Percentiles rank a stretch among this genome's conserved stretches.
phyloP scores from a whole-genome alignment of 116 monocot genomes.

The Papilionanthe hybrid region DNA sequence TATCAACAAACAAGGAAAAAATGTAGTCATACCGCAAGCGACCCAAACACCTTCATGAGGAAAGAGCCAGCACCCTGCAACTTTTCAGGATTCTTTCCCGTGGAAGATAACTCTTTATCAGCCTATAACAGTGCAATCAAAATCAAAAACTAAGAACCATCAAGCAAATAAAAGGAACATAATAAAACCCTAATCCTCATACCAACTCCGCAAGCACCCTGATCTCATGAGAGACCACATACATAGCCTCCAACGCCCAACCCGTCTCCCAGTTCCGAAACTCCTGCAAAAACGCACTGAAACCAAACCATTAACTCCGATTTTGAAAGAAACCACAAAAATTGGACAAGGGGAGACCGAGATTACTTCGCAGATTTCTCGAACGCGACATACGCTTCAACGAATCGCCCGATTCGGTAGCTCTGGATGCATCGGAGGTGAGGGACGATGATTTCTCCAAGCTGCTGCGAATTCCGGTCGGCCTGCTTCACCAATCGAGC shows the following conservation, averaged over 20 bases:
- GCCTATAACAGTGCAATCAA: constrained; percentile 35
- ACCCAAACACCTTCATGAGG: constrained; percentile 91
- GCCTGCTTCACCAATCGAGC: constrained; percentile 29
- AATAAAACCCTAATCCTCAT: constrained; percentile 5
- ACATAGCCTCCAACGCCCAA: constrained; percentile 79
- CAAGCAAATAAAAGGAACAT: too few species aligned
- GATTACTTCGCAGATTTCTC: constrained; percentile 73
- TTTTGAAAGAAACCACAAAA: background rate
- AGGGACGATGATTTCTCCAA: constrained; percentile 43
- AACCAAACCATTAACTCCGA: constrained; percentile 1
- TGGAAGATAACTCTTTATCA: constrained; percentile 59
- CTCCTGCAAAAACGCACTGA: constrained; percentile 87
- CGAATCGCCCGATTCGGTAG: constrained; percentile 31
- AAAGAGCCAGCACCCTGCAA: constrained; percentile 85
- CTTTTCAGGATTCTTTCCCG: constrained; percentile 86
- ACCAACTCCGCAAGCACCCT: constrained; percentile 82
- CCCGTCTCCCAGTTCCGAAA: constrained; percentile 93
- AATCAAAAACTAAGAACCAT: background rate
- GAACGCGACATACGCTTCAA: constrained; percentile 54
- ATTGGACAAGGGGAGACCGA: background rate
- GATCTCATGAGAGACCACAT: constrained; percentile 58
- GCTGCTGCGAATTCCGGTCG: constrained; percentile 22
- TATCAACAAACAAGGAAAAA: background rate
- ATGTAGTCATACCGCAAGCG: constrained; percentile 62
- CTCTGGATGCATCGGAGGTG: constrained; percentile 45